These are phyloP conservation scores for Zymoseptoria brevis DNA, from an alignment of 2,329 filamentous ascomycete genomes.

Conservation along the genomic window DNA sequence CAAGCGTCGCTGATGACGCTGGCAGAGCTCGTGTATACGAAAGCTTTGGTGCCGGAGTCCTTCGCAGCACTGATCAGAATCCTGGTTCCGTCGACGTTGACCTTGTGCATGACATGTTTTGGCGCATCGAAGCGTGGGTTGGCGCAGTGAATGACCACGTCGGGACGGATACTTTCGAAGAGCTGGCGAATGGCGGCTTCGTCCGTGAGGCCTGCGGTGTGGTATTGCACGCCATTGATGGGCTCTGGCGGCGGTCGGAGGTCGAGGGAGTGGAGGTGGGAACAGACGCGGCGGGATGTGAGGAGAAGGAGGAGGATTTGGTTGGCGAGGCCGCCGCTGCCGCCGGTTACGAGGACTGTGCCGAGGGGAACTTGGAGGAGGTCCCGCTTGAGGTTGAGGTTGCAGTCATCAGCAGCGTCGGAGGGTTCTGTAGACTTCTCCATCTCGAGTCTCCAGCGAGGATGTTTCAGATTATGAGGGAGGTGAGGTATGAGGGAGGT, in stretches of 20 bases:
- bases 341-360: conserved; percentile 39
- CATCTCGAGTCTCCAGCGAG: too few relatives aligned
- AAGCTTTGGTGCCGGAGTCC: conserved; percentile 39
- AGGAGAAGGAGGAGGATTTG: conserved; percentile 42
- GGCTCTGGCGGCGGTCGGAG: conserved; percentile 34
- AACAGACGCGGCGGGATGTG: conserved; percentile 29
- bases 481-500: too few relatives aligned
- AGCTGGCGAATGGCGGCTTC: conserved; percentile 31
- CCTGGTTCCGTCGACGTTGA: conserved; percentile 43
- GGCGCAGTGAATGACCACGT: conserved; percentile 41
- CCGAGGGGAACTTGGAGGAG: conserved; percentile 22
- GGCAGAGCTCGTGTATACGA: conserved; percentile 46
- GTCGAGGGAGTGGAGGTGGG: conserved; percentile 38
- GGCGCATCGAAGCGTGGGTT: conserved; percentile 32
- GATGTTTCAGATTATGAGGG: too few relatives aligned
- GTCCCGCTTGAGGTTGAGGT: too few relatives aligned
- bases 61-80: conserved; percentile 38
- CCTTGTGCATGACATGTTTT: conserved; percentile 35
- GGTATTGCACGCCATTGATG: conserved; percentile 36
- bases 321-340: conserved; percentile 41
- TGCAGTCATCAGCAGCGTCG: too few relatives aligned
- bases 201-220: conserved; percentile 41
- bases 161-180: conserved; percentile 34
- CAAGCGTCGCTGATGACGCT: conserved; percentile 41
- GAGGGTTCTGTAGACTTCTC: too few relatives aligned